Percentiles rank a stretch among this genome's conserved stretches.
Conservation (phyloP, 2,329 filamentous ascomycete genomes). For the Pseudopithomyces chartarum region DNA sequence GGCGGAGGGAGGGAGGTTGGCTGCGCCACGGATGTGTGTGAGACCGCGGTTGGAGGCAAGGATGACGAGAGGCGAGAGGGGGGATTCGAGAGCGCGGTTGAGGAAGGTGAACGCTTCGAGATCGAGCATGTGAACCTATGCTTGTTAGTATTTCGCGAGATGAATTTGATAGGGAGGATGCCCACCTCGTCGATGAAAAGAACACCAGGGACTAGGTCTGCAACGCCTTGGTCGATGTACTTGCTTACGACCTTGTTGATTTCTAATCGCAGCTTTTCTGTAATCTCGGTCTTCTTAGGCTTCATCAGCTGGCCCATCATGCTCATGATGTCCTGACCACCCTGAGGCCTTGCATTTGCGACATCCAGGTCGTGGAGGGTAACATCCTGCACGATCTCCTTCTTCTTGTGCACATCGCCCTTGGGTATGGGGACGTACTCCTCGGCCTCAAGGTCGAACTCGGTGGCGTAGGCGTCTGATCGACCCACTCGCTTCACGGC, state of each 20-base stretch:
- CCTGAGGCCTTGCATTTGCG: slow-evolving; percentile 92
- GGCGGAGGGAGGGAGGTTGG: slow-evolving; percentile 68
- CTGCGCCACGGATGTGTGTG: slow-evolving; percentile 85
- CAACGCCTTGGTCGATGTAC: slow-evolving; percentile 98
- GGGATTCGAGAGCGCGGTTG: slow-evolving; percentile 94
- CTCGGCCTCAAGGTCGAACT: slow-evolving; percentile 98
- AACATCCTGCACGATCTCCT: slow-evolving; percentile 98
- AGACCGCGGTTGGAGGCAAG: slow-evolving; percentile 95
- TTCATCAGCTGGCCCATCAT: slow-evolving; percentile 99
- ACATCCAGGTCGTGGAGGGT: slow-evolving; percentile 96
- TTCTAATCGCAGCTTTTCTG: slow-evolving; percentile 91
- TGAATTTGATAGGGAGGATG: slow-evolving; percentile 14
- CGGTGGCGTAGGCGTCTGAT: slow-evolving; percentile 95
- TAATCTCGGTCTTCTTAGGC: slow-evolving; percentile 99
- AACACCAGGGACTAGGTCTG: slow-evolving; percentile 96
- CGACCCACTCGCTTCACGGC: slow-evolving; percentile 96
- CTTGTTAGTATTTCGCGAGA: slow-evolving; percentile 19
- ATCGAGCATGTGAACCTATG: slow-evolving; percentile 96
- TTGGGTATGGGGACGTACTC: slow-evolving; percentile 99
- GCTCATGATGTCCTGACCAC: slow-evolving; percentile 99
- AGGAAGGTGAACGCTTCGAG: slow-evolving; percentile 99
- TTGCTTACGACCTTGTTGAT: slow-evolving; percentile 99
- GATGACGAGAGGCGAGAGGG: slow-evolving; percentile 95
- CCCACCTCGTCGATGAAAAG: slow-evolving; percentile 97
- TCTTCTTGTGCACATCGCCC: slow-evolving; percentile 99